A percentile compares a stretch with the other conserved stretches of the same genome.
These are phyloP conservation scores for Talaromyces wortmannii DNA, from an alignment of 495 filamentous ascomycete genomes.

Conservation along the genomic window DNA sequence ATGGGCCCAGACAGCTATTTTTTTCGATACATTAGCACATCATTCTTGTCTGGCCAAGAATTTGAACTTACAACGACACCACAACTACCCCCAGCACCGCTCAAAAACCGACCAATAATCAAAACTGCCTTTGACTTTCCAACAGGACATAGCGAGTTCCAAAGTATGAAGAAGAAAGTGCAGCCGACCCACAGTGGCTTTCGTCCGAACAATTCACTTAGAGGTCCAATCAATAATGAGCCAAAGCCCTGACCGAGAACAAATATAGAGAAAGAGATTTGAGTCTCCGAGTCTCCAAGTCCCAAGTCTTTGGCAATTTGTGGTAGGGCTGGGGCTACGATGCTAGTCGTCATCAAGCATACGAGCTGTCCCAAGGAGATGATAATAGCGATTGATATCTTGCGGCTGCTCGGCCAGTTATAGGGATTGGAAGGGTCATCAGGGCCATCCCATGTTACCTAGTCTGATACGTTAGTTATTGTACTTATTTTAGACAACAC, in stretches of 20 bases:
- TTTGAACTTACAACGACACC: constrained; percentile 17
- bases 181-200: constrained; percentile 44
- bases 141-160: constrained; percentile 32
- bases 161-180: constrained; percentile 49
- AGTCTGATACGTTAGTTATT: background rate
- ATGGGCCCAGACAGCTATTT: constrained; percentile 35
- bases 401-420: constrained; percentile 44
- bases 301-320: background rate
- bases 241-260: constrained; percentile 29
- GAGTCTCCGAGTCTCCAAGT: background rate
- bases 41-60: background rate
- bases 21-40: background rate
- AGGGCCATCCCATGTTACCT: constrained; percentile 45
- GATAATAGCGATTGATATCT: background rate
- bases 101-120: constrained; percentile 32
- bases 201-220: constrained; percentile 63
- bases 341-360: constrained; percentile 2
- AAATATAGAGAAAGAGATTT: background rate
- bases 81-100: constrained; percentile 35
- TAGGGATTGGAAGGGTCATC: constrained; percentile 54
- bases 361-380: background rate
- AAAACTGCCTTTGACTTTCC: constrained; percentile 25
- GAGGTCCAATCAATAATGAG: constrained; percentile 52
- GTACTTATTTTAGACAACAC: too few relatives aligned
- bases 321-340: background rate